Evolutionary conservation across 176 grass and related monocot genomes (phyloP).

Genomic region (Secale cereale): DNA sequence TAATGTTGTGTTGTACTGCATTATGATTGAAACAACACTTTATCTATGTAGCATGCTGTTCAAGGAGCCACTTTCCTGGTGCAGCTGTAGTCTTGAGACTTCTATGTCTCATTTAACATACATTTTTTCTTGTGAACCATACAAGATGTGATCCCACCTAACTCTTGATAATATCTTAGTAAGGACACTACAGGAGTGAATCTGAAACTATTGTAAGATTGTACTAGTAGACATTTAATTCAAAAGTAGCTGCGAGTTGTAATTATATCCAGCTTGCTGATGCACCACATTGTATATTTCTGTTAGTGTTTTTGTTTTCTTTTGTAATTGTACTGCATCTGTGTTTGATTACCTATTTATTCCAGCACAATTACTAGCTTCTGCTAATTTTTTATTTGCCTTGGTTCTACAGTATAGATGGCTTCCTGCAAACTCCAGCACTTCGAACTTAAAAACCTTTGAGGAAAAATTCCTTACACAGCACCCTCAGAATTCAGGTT

Average conservation of each 20-base stretch:
- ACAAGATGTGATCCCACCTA: neutral
- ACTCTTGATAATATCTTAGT: neutral
- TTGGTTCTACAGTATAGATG: constrained; percentile 84
- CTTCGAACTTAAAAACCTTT: constrained; percentile 63
- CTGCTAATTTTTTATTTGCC: constrained; percentile 34
- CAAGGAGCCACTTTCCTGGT: constrained; percentile 9
- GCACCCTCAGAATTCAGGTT: constrained; percentile 89
- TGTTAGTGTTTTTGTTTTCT: neutral
- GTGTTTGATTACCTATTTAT: neutral
- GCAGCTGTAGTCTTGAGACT: neutral
- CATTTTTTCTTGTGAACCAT: neutral
- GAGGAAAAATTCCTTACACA: constrained; percentile 86
- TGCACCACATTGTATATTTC: neutral
- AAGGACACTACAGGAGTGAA: neutral
- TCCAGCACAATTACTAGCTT: neutral
- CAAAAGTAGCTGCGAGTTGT: neutral
- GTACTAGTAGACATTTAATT: neutral
- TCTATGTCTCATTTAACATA: neutral
- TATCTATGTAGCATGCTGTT: neutral
- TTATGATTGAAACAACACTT: constrained; percentile 6
- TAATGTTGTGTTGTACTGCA: neutral
- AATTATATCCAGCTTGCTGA: neutral
- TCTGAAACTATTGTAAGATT: neutral
- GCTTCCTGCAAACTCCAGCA: constrained; percentile 75
- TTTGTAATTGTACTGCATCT: neutral